Base-by-base conservation (phyloP, 75 land plant species). In the Pinus tabuliformis region DNA sequence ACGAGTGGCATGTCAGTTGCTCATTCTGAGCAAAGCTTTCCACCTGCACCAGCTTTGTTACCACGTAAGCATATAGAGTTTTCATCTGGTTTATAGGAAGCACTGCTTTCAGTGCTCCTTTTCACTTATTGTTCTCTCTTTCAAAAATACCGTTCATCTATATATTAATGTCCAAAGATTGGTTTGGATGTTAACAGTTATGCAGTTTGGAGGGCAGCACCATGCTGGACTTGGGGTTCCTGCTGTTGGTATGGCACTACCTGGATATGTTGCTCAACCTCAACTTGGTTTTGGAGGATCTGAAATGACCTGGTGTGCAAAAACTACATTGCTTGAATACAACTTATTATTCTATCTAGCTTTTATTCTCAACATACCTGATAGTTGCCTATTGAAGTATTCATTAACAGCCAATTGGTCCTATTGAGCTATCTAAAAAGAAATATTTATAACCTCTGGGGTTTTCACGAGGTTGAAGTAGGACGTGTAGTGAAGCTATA, bases 241-340 rank as follows among this genome's bases (percentile, higher is more conserved):
- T 81, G 91, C 95, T 76, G 89, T 95, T 52, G 95, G 98, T 63
- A 90, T 95, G 90, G 93, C 98, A 28, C 81, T 95, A 45, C 98
- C 98, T 62, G 94, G 95, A 65, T 95, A 92, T 88, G 92, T 93
- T 62, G 90, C 80, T 49, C 88, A 88, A 70, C 88, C 94, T 56
- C 92, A 90, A 57, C 87, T 80, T 81, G 95, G 98, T 73, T 79
- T 80, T 83, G 91, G 93, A 52, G 91, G 84, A 84, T 87, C 96
- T 56, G 97, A 94, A 76, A 89, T 94, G 86, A 87, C 96, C 36
- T 95, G 98, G 98, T 95, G 83, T 37, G 73, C 30, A 24, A 16
- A 68, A 61, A 37, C 45, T 6, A 56, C 66, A 17, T 56, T 49
- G 11, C 54, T 49, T 49, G 54, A 49, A 49, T 49, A 49, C 54